These are phyloP conservation scores for Candida sithepensis DNA, from an alignment of 805 yeast genomes.

Conservation along the genomic window DNA sequence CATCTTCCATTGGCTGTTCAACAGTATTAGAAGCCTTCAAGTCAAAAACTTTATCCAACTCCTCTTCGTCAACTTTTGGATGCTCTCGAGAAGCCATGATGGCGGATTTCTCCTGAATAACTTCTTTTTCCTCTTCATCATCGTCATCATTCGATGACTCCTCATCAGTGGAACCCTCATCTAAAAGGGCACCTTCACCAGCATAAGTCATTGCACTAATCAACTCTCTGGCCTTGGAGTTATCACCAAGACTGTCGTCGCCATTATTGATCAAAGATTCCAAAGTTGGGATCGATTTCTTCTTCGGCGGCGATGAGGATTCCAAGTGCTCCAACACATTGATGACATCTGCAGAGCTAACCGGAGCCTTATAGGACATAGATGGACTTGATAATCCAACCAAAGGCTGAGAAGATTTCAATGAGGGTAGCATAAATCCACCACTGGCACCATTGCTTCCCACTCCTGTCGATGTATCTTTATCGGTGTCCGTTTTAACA, in stretches of 20 bases:
- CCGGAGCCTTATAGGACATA: conserved; percentile 8
- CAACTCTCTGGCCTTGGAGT: conserved; percentile 9
- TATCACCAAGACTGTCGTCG: not conserved
- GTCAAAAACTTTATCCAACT: not conserved
- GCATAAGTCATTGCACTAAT: conserved; percentile 24
- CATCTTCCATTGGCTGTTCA: conserved; percentile 5
- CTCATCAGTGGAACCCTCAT: conserved; percentile 12
- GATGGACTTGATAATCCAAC: conserved; percentile 18
- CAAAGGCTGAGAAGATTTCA: conserved; percentile 21
- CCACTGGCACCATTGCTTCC: not conserved
- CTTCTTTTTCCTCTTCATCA: not conserved
- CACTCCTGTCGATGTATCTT: not conserved
- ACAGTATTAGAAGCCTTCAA: not conserved
- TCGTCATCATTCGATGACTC: conserved; percentile 5
- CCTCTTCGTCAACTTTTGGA: not conserved
- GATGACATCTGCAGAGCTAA: conserved; percentile 9
- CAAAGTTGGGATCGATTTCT: conserved; percentile 10
- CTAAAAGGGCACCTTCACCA: conserved; percentile 17
- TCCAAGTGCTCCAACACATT: conserved; percentile 20
- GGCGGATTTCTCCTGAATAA: conserved; percentile 1
- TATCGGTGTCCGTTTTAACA: not conserved
- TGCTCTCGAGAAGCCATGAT: not conserved
- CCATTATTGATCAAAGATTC: conserved; percentile 9
- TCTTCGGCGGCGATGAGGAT: conserved; percentile 3
- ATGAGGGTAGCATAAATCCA: conserved; percentile 20